Conservation (phyloP, 805 yeast species). For the Yamadazyma paraphyllophila region DNA sequence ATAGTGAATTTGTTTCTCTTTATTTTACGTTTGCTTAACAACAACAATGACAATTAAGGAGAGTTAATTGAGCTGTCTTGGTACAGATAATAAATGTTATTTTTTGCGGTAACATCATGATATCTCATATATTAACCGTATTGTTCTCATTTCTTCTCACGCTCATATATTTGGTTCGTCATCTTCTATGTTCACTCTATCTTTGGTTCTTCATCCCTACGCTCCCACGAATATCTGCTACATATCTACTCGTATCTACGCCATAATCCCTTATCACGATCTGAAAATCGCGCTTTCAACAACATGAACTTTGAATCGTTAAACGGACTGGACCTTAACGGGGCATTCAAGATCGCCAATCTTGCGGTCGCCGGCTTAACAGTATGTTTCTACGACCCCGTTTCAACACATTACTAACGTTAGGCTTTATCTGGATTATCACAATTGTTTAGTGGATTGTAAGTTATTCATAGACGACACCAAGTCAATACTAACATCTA, state of each 20-base stretch:
- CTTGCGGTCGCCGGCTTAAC: constrained; percentile 53
- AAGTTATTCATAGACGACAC: constrained; percentile 20
- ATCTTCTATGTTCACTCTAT: too few relatives aligned
- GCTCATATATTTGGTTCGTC: too few relatives aligned
- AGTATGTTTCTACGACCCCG: constrained; percentile 33
- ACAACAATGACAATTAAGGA: constrained; percentile 2
- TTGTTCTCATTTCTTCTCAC: too few relatives aligned
- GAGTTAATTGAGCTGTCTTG: too few relatives aligned
- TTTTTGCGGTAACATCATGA: too few relatives aligned
- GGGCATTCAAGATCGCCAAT: constrained; percentile 51
- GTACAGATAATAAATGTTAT: background rate
- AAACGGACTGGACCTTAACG: constrained; percentile 33
- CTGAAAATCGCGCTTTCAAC: background rate
- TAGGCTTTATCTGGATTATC: constrained; percentile 49
- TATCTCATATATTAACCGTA: too few relatives aligned
- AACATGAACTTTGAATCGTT: constrained; percentile 11
- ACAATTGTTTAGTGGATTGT: constrained; percentile 51
- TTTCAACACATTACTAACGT: constrained; percentile 15
- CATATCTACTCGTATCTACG: too few relatives aligned
- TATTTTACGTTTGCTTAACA: constrained; percentile 50
- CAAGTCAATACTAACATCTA: constrained; percentile 1
- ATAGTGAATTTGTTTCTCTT: constrained; percentile 76
- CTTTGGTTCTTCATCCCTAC: too few relatives aligned
- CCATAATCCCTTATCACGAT: background rate
- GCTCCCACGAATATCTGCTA: too few relatives aligned